A percentile compares a stretch with the other conserved stretches of the same genome.
Conservation (phyloP, 306 rosid species). For the Glycine latifolia region DNA sequence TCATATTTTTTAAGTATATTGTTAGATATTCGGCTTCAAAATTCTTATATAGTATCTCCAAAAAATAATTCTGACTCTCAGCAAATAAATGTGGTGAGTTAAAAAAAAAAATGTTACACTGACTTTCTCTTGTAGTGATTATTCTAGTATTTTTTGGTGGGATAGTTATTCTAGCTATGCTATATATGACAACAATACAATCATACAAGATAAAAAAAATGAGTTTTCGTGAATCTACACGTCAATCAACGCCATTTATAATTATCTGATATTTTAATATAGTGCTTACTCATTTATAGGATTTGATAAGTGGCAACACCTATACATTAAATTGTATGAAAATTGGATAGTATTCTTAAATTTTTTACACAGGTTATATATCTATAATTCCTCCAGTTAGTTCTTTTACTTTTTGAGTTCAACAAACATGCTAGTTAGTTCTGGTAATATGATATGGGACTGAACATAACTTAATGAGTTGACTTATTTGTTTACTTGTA, state of each 20-base stretch:
- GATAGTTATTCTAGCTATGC: not conserved
- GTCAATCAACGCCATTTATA: conserved; percentile 4
- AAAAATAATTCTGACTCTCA: not conserved
- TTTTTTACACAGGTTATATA: too few relatives aligned
- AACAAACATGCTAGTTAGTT: too few relatives aligned
- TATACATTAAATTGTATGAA: too few relatives aligned
- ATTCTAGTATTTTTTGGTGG: not conserved
- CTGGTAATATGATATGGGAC: too few relatives aligned
- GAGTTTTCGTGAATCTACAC: not conserved
- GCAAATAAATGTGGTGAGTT: not conserved
- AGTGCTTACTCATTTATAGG: too few relatives aligned
- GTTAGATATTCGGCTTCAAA: not conserved
- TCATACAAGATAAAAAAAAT: not conserved
- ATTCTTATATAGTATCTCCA: not conserved
- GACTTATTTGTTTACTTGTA: too few relatives aligned
- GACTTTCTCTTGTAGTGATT: not conserved
- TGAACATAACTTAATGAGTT: too few relatives aligned
- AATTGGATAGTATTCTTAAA: too few relatives aligned
- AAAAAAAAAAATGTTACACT: not conserved
- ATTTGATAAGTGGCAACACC: too few relatives aligned
- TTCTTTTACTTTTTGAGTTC: too few relatives aligned
- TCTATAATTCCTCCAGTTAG: too few relatives aligned
- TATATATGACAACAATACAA: not conserved
- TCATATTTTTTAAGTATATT: not conserved
- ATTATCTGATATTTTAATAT: not conserved